Evolutionary conservation across 2,329 filamentous ascomycete species (phyloP).

Genomic region (Talaromyces atroroseus): DNA sequence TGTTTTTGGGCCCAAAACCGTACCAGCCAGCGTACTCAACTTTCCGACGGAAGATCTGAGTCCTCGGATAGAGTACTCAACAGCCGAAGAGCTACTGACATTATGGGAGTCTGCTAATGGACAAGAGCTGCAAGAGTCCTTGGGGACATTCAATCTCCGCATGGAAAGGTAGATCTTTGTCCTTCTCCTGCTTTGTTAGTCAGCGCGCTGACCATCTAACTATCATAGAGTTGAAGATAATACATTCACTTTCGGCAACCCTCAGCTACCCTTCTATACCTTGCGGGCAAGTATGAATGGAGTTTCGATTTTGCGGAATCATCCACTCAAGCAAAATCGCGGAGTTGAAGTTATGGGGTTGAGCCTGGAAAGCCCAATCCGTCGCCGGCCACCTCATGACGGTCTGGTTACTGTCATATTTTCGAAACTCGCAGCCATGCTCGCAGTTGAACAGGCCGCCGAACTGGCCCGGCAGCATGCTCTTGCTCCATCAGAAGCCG

Average conservation of each 20-base stretch:
- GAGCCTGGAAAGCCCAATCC: constrained; percentile 33
- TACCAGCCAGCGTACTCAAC: constrained; percentile 38
- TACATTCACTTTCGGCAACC: constrained; percentile 40
- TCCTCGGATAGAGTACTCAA: constrained; percentile 32
- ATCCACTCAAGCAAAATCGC: constrained; percentile 35
- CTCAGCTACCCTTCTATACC: constrained; percentile 40
- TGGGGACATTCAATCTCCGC: constrained; percentile 35
- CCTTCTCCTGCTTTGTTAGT: not conserved
- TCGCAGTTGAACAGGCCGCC: constrained; percentile 43
- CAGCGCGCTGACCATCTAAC: constrained; percentile 16
- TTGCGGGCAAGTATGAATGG: constrained; percentile 41
- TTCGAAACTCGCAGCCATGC: constrained; percentile 45
- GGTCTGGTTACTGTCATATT: constrained; percentile 43
- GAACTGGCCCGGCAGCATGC: constrained; percentile 36
- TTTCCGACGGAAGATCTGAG: constrained; percentile 35
- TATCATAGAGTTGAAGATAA: constrained; percentile 32
- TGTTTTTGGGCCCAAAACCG: constrained; percentile 35
- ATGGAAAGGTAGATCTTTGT: constrained; percentile 33
- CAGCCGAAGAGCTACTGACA: constrained; percentile 33
- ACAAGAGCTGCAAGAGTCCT: constrained; percentile 28
- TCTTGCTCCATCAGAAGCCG: constrained; percentile 36
- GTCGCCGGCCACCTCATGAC: constrained; percentile 36
- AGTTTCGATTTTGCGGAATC: constrained; percentile 36
- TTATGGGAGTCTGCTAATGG: constrained; percentile 45
- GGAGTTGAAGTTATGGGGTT: constrained; percentile 41